These are phyloP conservation scores for Tolypocladium endophyticum DNA, from an alignment of 2,329 filamentous ascomycete species.

Conservation along the genomic window DNA sequence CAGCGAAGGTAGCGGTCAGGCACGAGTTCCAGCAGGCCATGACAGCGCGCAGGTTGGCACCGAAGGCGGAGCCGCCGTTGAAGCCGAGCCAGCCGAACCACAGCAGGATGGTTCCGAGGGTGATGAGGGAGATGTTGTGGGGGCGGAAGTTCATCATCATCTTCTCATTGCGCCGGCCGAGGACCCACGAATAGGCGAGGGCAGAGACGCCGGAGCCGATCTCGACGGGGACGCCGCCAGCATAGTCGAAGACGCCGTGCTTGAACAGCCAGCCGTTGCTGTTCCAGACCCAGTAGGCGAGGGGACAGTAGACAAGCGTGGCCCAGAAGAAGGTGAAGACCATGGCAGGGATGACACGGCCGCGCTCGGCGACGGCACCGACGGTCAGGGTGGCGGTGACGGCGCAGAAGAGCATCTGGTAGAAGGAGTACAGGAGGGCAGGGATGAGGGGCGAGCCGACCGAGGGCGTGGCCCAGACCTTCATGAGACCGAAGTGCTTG, in stretches of 20 bases:
- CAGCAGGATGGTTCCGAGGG: conserved; percentile 86
- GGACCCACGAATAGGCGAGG: conserved; percentile 88
- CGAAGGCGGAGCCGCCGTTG: conserved; percentile 92
- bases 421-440: conserved; percentile 86
- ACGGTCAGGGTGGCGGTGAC: conserved; percentile 87
- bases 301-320: conserved; percentile 91
- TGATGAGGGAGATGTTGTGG: conserved; percentile 96
- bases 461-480: conserved; percentile 73
- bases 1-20: conserved; percentile 81
- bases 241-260: conserved; percentile 91
- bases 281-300: conserved; percentile 97
- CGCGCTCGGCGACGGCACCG: conserved; percentile 87
- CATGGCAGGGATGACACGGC: conserved; percentile 85
- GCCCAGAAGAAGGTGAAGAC: conserved; percentile 96
- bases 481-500: conserved; percentile 77
- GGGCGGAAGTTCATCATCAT: conserved; percentile 99
- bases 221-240: conserved; percentile 93
- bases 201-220: conserved; percentile 90
- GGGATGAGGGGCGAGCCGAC: conserved; percentile 82
- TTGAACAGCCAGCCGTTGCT: conserved; percentile 84
- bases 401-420: conserved; percentile 97
- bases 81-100: conserved; percentile 99
- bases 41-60: conserved; percentile 83
- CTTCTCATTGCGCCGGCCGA: conserved; percentile 92
- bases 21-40: conserved; percentile 99